Evolutionary conservation across 805 yeast genomes (phyloP), one percentile per base, ranked within the genome.

Genomic region (Jamesozyma spencerorum): DNA sequence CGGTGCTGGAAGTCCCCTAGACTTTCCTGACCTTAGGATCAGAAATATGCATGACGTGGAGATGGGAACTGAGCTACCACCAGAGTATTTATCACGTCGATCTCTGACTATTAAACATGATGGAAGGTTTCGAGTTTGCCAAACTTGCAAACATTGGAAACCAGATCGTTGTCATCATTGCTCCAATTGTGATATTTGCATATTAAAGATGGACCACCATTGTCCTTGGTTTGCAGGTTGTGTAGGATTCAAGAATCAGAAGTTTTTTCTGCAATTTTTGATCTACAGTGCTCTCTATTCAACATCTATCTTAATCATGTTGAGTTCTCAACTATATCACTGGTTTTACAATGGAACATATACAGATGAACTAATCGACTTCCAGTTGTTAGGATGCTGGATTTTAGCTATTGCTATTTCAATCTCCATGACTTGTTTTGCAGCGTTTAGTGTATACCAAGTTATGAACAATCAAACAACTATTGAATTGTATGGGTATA

Each of bases 191-290:
- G 67, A 74, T 17, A 46, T 43, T 26, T 87, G 97, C 59, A 75
- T 84, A 20, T 58, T 88, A 44, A 77, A 75, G 52, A 88, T 87
- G 97, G 97, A 87, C 58, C 97, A 87, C 57, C 96, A 87, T 62
- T 81, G 81, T 46, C 97, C 97, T 0, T 90, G 97, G 97, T 86
- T 87, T 60, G 80, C 94, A 2, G 69, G 77, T 4, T 88, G 97
- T 59, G 74, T 90, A 43, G 97, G 97, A 0, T 81, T 75, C 61
- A 64, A 65, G 22, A 90, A 90, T 61, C 87, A 84, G 48, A 83
- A 86, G 62, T 75, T 68, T 56, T 90, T 88, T 54, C 58, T 85
- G 20, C 95, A 86, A 57, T 82, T 83, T 54, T 59, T 87, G 39
- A 34, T 70, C 5, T 79, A 79, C 52, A 65, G 75, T 2, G 62